Base-by-base conservation (phyloP, 208 protist species). In the Angomonas deanei region DNA sequence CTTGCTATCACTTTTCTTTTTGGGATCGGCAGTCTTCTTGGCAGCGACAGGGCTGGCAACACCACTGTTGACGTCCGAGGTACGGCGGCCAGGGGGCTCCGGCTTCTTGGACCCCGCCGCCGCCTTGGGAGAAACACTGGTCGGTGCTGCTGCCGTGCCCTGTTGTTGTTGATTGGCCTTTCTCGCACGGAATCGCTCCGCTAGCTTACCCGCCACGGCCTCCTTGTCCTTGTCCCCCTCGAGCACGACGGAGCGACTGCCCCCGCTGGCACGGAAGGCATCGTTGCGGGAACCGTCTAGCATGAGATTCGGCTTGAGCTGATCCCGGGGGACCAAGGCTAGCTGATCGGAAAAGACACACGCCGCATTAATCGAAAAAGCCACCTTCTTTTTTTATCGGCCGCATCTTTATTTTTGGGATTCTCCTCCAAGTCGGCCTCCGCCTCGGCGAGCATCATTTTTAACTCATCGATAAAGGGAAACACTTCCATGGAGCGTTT, bases 231-330 rank as follows among this genome's bases (percentile, higher is more conserved):
- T 65, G 49, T 56, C 34, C 24, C 53, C 26, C 8, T 59, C 28
- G 5, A n/a, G 17, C 38, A 33, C 17, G 62, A 72, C 66, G 47
- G 39, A 68, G 42, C 64, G 66, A 19, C 67, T 76, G 52, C 77
- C 72, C 23, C 77, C 77, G 0, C 58, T 61, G 13, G 66, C 64
- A 23, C 70, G 66, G 62, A 80, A 80, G 47, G 66, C 56, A 11
- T 65, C 57, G 49, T 78, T 78, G 67, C 74, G 73, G 26, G 73
- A 69, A 33, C 60, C 67, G 60, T 82, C 71, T n/a, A 92, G 66
- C 77, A 89, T 86, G 17, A 92, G 38, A 70, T 89, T 92, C 5
- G 73, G 67, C 69, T 92, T 92, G 21, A 85, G 61, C 32, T 84
- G 56, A 28, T 72, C 72, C 10, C 57, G 38, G 10, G 82, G 86